A percentile compares a stretch with the other conserved stretches of the same genome.
Conservation (phyloP, 148 eudicot species). For the Amaranthus palmeri region DNA sequence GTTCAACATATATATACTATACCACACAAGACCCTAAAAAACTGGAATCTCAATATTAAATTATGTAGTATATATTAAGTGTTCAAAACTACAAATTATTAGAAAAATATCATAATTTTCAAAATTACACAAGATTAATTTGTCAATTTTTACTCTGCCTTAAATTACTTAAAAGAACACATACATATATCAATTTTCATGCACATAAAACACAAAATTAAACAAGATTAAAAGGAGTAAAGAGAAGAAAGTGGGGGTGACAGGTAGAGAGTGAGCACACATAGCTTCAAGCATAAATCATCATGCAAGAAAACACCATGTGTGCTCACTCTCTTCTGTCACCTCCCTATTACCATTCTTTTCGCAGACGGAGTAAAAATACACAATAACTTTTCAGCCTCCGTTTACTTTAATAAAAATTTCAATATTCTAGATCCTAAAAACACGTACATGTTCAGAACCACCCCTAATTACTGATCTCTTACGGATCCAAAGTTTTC, state of each 20-base stretch:
- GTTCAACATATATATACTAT: no score
- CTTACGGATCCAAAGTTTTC: no score
- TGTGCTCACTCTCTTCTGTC: constrained; percentile 85
- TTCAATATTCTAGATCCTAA: no score
- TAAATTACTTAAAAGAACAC: neutral
- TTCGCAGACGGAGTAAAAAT: neutral
- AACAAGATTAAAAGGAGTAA: constrained; percentile 13
- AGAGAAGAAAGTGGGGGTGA: constrained; percentile 35
- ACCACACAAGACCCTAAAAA: no score
- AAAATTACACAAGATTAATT: neutral
- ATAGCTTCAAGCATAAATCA: constrained; percentile 30
- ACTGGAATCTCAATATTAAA: no score
- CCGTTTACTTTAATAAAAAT: no score
- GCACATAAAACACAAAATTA: no score
- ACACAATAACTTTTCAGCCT: no score
- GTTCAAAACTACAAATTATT: no score
- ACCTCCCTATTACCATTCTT: constrained; percentile 37
- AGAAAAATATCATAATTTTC: no score
- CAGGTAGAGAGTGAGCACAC: constrained; percentile 50
- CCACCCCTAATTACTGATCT: neutral
- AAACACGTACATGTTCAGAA: no score
- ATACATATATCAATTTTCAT: neutral
- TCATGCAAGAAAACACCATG: constrained; percentile 38
- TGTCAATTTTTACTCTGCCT: neutral
- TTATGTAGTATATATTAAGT: no score